These are phyloP conservation scores for Vitis amurensis DNA, from an alignment of 164 flowering plant genomes.

Conservation along the genomic window DNA sequence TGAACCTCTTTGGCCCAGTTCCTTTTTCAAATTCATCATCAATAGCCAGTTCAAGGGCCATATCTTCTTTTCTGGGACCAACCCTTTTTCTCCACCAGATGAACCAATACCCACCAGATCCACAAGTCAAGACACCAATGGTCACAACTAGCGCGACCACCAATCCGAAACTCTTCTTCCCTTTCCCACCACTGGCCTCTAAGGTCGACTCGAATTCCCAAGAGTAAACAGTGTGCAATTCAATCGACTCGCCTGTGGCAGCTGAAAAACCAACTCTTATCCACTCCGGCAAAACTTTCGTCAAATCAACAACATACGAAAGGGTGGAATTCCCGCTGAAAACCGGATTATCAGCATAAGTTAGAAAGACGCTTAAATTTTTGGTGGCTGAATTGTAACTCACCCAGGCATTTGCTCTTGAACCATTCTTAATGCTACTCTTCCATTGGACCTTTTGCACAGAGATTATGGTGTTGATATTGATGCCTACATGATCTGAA, in stretches of 20 bases:
- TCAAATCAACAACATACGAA: constrained; percentile 39
- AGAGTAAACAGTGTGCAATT: constrained; percentile 41
- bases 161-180: constrained; percentile 3
- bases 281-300: constrained; percentile 38
- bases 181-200: constrained; percentile 14
- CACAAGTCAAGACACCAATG: constrained; percentile 11
- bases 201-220: constrained; percentile 60
- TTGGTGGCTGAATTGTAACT: constrained; percentile 38
- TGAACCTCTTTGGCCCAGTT: constrained; percentile 31
- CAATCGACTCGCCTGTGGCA: constrained; percentile 47
- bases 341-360: constrained; percentile 37
- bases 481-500: constrained; percentile 47
- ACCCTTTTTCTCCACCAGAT: constrained; percentile 5
- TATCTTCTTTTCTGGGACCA: not conserved
- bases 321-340: constrained; percentile 31
- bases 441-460: constrained; percentile 37
- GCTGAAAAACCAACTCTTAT: constrained; percentile 68
- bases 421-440: constrained; percentile 42
- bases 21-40: constrained; percentile 26
- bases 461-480: constrained; percentile 48
- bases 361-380: constrained; percentile 45
- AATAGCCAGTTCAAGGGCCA: constrained; percentile 10
- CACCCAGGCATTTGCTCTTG: constrained; percentile 57
- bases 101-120: constrained; percentile 3
- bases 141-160: constrained; percentile 11